A percentile compares a stretch with the other conserved stretches of the same genome.
These are phyloP conservation scores for Nephelium lappaceum DNA, from an alignment of 345 rosid genomes.

Conservation along the genomic window DNA sequence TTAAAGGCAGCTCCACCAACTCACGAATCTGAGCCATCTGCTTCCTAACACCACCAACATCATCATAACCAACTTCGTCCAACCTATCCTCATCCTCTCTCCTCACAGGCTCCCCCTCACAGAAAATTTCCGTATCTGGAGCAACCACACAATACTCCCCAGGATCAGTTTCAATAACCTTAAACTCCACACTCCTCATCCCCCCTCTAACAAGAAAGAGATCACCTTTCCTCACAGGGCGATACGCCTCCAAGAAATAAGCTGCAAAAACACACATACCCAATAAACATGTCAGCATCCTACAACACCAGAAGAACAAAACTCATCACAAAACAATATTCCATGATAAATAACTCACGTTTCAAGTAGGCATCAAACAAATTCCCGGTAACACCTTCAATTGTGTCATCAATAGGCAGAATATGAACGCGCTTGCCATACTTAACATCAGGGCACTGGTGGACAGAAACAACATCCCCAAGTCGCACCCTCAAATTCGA, in stretches of 20 bases:
- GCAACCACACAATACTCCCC: constrained; percentile 74
- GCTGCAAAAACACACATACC: constrained; percentile 35
- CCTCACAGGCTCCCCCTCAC: constrained; percentile 69
- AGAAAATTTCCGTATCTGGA: constrained; percentile 72
- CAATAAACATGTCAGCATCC: not conserved
- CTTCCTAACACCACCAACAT: constrained; percentile 76
- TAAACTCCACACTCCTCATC: constrained; percentile 74
- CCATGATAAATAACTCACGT: constrained; percentile 36
- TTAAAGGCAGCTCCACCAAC: constrained; percentile 67
- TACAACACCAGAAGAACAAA: not conserved
- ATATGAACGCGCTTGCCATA: constrained; percentile 73
- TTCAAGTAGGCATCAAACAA: constrained; percentile 67
- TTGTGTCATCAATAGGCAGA: constrained; percentile 67
- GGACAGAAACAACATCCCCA: constrained; percentile 71
- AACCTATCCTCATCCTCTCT: constrained; percentile 76
- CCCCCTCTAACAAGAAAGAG: constrained; percentile 72
- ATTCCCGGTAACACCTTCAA: constrained; percentile 67
- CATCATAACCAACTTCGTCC: constrained; percentile 77
- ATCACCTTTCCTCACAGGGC: constrained; percentile 71
- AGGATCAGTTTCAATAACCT: constrained; percentile 59
- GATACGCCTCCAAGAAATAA: constrained; percentile 70
- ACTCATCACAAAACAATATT: not conserved
- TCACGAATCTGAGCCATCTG: constrained; percentile 82
- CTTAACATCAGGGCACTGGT: constrained; percentile 71
- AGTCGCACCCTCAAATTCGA: constrained; percentile 69